These are phyloP conservation scores for Phialophora chinensis DNA, from an alignment of 2,329 filamentous ascomycete genomes.

Conservation along the genomic window DNA sequence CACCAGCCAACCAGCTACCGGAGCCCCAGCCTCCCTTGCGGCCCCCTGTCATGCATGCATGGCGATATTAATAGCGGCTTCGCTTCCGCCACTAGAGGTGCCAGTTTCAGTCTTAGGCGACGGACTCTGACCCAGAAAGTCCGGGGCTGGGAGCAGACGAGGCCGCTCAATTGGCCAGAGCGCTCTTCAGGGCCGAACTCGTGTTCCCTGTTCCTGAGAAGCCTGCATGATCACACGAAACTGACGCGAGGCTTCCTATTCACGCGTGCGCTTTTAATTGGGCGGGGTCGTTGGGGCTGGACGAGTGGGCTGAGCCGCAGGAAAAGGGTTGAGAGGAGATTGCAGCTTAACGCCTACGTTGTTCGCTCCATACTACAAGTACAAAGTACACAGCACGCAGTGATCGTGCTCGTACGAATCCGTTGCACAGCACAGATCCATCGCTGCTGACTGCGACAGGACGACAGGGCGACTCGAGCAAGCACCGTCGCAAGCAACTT, in stretches of 20 bases:
- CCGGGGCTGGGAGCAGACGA: constrained; percentile 18
- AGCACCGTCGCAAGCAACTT: too few relatives aligned
- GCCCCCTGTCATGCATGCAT: constrained; percentile 9
- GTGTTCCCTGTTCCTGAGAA: constrained; percentile 19
- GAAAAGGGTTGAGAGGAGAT: constrained; percentile 15
- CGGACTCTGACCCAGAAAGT: constrained; percentile 25
- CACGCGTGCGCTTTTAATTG: constrained; percentile 18
- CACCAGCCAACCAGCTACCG: neutral
- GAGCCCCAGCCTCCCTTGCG: constrained; percentile 12
- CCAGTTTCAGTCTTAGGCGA: constrained; percentile 17
- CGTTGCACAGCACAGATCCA: too few relatives aligned
- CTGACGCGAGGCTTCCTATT: constrained; percentile 24
- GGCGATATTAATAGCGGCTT: constrained; percentile 36
- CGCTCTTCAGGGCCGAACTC: constrained; percentile 10
- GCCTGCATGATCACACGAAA: constrained; percentile 26
- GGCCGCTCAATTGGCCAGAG: neutral
- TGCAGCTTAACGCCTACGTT: neutral
- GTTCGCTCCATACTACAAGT: too few relatives aligned
- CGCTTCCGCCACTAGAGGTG: constrained; percentile 32
- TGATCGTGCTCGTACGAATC: neutral
- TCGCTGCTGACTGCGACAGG: neutral
- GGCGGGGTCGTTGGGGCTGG: constrained; percentile 5
- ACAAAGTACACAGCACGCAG: too few relatives aligned
- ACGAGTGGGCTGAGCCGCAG: neutral
- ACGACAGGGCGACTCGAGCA: neutral